Evolutionary conservation across 1,139 yeast species (phyloP).

Genomic region (Nakaseomyces sp.): DNA sequence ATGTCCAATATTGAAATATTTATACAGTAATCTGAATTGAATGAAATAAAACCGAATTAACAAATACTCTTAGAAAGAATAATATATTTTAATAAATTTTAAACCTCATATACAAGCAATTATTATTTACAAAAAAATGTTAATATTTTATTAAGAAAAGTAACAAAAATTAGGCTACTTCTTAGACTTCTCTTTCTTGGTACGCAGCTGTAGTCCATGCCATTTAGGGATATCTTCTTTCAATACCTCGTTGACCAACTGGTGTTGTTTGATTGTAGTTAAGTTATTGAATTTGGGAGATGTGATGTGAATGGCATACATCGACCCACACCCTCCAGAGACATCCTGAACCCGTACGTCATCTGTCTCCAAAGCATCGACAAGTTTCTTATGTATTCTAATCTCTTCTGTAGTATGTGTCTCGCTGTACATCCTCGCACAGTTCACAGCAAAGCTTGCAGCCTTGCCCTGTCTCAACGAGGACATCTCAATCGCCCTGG

Average conservation of each 20-base stretch:
- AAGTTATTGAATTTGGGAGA: constrained; percentile 70
- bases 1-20: too few species aligned
- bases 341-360: constrained; percentile 69
- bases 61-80: too few species aligned
- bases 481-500: neutral
- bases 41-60: too few species aligned
- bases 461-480: neutral
- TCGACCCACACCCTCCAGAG: constrained; percentile 95
- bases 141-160: too few species aligned
- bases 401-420: constrained; percentile 49
- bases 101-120: too few species aligned
- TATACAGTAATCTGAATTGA: neutral
- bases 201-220: constrained; percentile 89
- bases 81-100: too few species aligned
- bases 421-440: neutral
- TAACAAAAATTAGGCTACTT: too few species aligned
- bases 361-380: constrained; percentile 48
- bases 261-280: constrained; percentile 82
- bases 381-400: constrained; percentile 49
- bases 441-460: neutral
- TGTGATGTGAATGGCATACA: constrained; percentile 82
- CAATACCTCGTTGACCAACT: constrained; percentile 72
- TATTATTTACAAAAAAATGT: too few species aligned
- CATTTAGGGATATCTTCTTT: constrained; percentile 82
- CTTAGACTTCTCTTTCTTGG: constrained; percentile 41